Conservation (phyloP, 331 rosid species). For the Rhamnella rubrinervis region DNA sequence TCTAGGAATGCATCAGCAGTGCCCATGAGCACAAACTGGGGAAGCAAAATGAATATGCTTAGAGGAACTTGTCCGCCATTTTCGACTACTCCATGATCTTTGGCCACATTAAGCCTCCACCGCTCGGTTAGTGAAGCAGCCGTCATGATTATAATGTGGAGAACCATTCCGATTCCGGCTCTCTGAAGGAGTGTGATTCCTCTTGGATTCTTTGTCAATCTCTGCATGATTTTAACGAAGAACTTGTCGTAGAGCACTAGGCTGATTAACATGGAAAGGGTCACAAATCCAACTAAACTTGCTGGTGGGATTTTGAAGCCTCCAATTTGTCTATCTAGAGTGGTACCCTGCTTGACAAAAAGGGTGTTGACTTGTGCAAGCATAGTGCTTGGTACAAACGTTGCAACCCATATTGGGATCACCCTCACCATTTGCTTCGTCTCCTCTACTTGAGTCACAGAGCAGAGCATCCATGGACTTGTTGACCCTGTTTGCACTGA, state of each 20-base stretch:
- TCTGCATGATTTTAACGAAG: conserved; percentile 40
- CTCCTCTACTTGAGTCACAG: conserved; percentile 59
- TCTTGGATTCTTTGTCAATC: conserved; percentile 45
- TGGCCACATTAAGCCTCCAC: conserved; percentile 40
- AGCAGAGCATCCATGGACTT: conserved; percentile 40
- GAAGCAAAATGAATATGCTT: conserved; percentile 41
- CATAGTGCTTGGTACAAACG: conserved; percentile 53
- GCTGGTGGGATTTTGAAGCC: conserved; percentile 51
- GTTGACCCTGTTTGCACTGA: conserved; percentile 38
- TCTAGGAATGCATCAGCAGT: conserved; percentile 49
- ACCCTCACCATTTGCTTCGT: conserved; percentile 54
- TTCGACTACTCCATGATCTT: conserved; percentile 31
- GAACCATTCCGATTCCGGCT: conserved; percentile 47
- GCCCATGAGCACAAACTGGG: conserved; percentile 55
- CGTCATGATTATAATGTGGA: conserved; percentile 39
- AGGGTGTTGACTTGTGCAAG: conserved; percentile 46
- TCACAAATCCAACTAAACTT: conserved; percentile 43
- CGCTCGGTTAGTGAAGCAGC: conserved; percentile 41
- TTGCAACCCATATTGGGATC: conserved; percentile 45
- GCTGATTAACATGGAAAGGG: conserved; percentile 44
- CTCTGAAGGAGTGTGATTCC: conserved; percentile 56
- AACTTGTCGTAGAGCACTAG: conserved; percentile 46
- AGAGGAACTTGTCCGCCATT: conserved; percentile 43
- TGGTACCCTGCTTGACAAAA: conserved; percentile 55
- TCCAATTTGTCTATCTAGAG: conserved; percentile 44